phyloP scores from a whole-genome alignment of 306 rosid species.

The Vicia sativa region DNA sequence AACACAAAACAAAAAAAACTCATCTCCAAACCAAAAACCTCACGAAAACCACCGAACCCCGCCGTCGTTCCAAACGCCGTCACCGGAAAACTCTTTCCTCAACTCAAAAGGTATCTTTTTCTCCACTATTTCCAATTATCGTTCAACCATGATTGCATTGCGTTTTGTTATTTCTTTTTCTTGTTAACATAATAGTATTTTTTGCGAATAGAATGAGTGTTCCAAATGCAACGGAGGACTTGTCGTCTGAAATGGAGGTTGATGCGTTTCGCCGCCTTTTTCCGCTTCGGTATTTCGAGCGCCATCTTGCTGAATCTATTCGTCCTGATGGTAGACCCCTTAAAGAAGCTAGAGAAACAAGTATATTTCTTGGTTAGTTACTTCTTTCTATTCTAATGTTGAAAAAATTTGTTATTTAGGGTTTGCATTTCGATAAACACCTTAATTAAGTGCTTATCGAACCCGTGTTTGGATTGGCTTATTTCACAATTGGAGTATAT shows the following conservation, averaged over 20 bases:
- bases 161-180: neutral
- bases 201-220: slow-evolving; percentile 50
- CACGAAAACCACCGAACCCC: neutral
- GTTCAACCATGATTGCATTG: neutral
- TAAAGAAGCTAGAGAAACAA: slow-evolving; percentile 72
- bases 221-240: slow-evolving; percentile 64
- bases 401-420: neutral
- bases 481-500: slow-evolving; percentile 19
- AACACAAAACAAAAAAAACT: no score
- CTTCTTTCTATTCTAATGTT: neutral
- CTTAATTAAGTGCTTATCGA: neutral
- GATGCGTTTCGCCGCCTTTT: slow-evolving; percentile 87
- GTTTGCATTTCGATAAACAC: neutral
- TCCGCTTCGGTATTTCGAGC: slow-evolving; percentile 76
- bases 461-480: no score
- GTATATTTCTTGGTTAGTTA: slow-evolving; percentile 75
- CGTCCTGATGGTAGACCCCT: slow-evolving; percentile 84
- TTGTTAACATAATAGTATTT: neutral
- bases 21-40: no score
- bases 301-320: slow-evolving; percentile 79
- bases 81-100: neutral
- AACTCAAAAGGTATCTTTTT: neutral
- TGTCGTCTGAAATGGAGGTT: slow-evolving; percentile 77
- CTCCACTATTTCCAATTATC: neutral
- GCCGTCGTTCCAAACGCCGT: neutral